Evolutionary conservation across 495 filamentous ascomycete species (phyloP).

Genomic region (Penicillium chermesinum): DNA sequence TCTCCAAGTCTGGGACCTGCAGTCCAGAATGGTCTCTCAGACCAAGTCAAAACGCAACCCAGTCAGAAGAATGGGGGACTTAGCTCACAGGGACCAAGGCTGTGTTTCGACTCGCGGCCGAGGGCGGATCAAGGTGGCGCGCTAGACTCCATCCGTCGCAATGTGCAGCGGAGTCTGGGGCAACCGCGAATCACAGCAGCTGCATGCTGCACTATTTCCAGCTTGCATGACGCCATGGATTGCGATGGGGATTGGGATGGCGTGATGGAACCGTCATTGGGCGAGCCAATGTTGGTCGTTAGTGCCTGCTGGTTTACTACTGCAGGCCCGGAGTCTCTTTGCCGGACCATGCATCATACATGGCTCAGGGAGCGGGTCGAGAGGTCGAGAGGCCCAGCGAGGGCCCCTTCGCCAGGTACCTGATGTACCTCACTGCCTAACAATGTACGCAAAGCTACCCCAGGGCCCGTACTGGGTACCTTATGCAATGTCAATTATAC

Average conservation of each 20-base stretch:
- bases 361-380: slow-evolving; percentile 1
- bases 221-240: slow-evolving; percentile 37
- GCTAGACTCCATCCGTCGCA: slow-evolving; percentile 25
- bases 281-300: slow-evolving; percentile 7
- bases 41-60: too few relatives aligned
- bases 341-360: slow-evolving; percentile 3
- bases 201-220: slow-evolving; percentile 29
- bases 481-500: background rate
- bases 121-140: slow-evolving; percentile 34
- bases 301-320: too few relatives aligned
- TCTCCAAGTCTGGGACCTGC: slow-evolving; percentile 10
- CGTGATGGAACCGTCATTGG: slow-evolving; percentile 28
- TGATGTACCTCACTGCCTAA: background rate
- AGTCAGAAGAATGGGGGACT: slow-evolving; percentile 1
- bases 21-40: slow-evolving; percentile 9
- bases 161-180: slow-evolving; percentile 27
- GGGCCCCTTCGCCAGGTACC: slow-evolving; percentile 14
- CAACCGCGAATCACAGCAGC: slow-evolving; percentile 21
- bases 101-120: slow-evolving; percentile 16
- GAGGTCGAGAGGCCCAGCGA: too few relatives aligned
- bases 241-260: slow-evolving; percentile 26
- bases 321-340: slow-evolving; percentile 22
- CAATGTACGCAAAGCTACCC: background rate
- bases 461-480: background rate
- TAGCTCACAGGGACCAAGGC: background rate